Base-by-base conservation (phyloP, 805 yeast genomes). In the Wickerhamomyces strasburgensis region DNA sequence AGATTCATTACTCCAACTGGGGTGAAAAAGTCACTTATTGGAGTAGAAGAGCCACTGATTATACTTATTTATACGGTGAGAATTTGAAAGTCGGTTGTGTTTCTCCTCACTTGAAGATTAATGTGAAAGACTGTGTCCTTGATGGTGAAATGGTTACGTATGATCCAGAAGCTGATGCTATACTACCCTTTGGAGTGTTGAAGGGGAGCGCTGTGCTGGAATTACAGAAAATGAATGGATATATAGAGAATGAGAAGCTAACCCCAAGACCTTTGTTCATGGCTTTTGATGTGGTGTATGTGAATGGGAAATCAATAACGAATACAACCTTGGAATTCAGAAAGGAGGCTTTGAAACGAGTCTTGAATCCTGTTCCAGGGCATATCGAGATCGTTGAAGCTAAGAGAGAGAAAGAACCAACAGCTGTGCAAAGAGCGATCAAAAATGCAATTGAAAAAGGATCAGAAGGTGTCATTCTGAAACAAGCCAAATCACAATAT, bases 141-240 rank as follows among this genome's bases (percentile, higher is more conserved):
- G 98, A 90, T 61, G 97, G 98, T 1, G 98, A 90, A 58, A 85
- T 90, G 90, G 79, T 90, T 2, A 86, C 94, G 0, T 88, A 77
- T 71, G 96, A 89, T 58, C 74, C 75, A 36, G 64, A 58, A 31
- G 60, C 67, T 39, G 55, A 72, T 25, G 61, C 62, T 2, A 67
- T 86, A 4, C 62, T 88, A 16, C 95, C 96, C 0, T 86, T 86
- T 63, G 94, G 95, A 0, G 72, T 84, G 1, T 71, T 93, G 19
- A 84, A 84, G 53, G 68, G 82, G 5, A 72, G 84, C 13, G 90
- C 90, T 0, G 53, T 72, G 5, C 75, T 73, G 46, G 77, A 71
- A 33, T 56, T 73, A 17, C 67, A 64, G 11, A 60, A 67, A 26
- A 64, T 65, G 19, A 62, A 66, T 33, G 62, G 60, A 33, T 57